These are phyloP conservation scores for Ligustrum vulgare DNA, from an alignment of 257 asterid genomes.

Conservation along the genomic window DNA sequence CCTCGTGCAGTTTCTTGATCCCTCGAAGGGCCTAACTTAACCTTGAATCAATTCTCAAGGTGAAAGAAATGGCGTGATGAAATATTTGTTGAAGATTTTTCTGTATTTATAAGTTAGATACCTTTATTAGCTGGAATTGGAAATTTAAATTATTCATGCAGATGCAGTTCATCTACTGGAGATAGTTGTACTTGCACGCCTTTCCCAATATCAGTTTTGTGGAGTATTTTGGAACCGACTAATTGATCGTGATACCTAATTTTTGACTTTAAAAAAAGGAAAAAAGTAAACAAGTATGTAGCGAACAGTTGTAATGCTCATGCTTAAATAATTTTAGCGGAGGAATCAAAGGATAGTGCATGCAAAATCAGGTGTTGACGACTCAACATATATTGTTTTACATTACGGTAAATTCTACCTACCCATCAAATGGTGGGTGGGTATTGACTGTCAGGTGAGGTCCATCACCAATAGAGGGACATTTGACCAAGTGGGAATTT, in stretches of 20 bases:
- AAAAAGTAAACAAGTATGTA: neutral
- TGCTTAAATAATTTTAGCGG: no score
- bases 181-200: neutral
- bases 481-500: no score
- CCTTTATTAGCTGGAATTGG: neutral
- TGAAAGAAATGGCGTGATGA: no score
- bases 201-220: neutral
- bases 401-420: no score
- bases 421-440: no score
- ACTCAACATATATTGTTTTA: no score
- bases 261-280: neutral
- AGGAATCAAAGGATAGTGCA: no score
- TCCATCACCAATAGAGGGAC: no score
- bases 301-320: neutral
- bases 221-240: conserved; percentile 1
- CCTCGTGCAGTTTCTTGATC: conserved; percentile 15
- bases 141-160: neutral
- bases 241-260: neutral
- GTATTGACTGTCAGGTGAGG: no score
- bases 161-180: neutral
- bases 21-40: no score
- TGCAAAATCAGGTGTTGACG: no score
- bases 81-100: neutral
- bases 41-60: no score
- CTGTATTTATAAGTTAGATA: neutral